Base-by-base conservation (phyloP, 2,329 filamentous ascomycete species). In the Tolypocladium endophyticum region DNA sequence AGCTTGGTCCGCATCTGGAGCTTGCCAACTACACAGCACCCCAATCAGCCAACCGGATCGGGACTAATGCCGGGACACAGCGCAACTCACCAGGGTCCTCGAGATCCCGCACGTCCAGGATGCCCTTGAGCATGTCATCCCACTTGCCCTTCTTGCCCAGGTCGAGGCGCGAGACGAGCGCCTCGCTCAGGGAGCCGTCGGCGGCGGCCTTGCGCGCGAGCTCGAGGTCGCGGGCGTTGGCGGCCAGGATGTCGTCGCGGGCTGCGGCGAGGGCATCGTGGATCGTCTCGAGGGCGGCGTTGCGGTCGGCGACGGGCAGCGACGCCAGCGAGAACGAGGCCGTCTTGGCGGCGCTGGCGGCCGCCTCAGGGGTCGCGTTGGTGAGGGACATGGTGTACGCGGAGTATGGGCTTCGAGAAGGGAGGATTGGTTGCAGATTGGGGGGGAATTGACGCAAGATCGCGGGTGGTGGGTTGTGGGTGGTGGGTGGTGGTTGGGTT, bases 51-150 rank as follows among this genome's bases (percentile, higher is more conserved):
- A n/a, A n/a, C 3, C 9, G 58, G 55, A 11, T 56, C 47, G 47
- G 56, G 36, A n/a, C 41, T 59, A 20, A 33, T 33, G 30, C 1
- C 2, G 38, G 38, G 38, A 18, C 36, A 38, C 5, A 20, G 33
- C 5, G 4, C 5, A 14, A 8, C 41, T 68, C 80, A 94, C 90
- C 83, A 65, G 94, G 94, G 76, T 99, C 94, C 56, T 89, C 83
- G 35, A 99, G 81, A 57, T 84, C 82, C 65, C 88, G 83, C 62
- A 99, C 94, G 74, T 96, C 91, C 61, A 95, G 76, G 62, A 99
- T 95, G 33, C 94, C 94, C 77, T 92, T 88, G 64, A 99, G 81
- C 94, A 99, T 97, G 70, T 97, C 94, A 70, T 97, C 92, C 80
- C 88, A 99, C 77, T 97, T 97, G 61, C 93, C 93, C 70, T 86